Percentiles rank a stretch among this genome's conserved stretches.
These are phyloP conservation scores for Nannizziopsis barbatae DNA, from an alignment of 2,329 filamentous ascomycete genomes.

Conservation along the genomic window DNA sequence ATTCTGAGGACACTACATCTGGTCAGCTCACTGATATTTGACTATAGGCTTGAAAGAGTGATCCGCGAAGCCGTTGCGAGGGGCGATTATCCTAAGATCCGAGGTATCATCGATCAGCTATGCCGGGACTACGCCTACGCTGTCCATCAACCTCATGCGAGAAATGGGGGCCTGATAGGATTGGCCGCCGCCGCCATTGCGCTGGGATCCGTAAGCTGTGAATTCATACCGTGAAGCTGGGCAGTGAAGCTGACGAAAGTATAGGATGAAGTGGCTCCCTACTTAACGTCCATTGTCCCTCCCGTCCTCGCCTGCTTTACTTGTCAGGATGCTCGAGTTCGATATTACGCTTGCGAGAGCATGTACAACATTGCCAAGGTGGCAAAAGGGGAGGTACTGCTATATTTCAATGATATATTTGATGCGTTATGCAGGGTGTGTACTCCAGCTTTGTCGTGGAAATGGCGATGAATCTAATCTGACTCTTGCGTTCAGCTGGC, in stretches of 20 bases:
- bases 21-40: neutral
- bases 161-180: conserved; percentile 92
- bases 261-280: conserved; percentile 72
- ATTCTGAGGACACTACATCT: neutral
- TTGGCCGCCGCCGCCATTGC: conserved; percentile 93
- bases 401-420: conserved; percentile 98
- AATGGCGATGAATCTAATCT: conserved; percentile 1
- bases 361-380: conserved; percentile 99
- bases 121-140: conserved; percentile 93
- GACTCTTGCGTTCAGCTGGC: conserved; percentile 52
- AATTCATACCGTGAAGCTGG: neutral
- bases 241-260: neutral
- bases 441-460: conserved; percentile 14
- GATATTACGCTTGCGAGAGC: conserved; percentile 97
- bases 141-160: conserved; percentile 88
- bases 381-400: conserved; percentile 89
- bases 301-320: conserved; percentile 95
- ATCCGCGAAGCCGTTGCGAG: conserved; percentile 71
- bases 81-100: conserved; percentile 69
- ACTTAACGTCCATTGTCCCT: conserved; percentile 86
- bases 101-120: conserved; percentile 84
- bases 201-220: conserved; percentile 65
- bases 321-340: conserved; percentile 91
- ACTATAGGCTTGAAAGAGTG: conserved; percentile 65
- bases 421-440: conserved; percentile 88